Conservation (phyloP, 371 early-diverging fungal genomes). For the Funneliformis caledonium region DNA sequence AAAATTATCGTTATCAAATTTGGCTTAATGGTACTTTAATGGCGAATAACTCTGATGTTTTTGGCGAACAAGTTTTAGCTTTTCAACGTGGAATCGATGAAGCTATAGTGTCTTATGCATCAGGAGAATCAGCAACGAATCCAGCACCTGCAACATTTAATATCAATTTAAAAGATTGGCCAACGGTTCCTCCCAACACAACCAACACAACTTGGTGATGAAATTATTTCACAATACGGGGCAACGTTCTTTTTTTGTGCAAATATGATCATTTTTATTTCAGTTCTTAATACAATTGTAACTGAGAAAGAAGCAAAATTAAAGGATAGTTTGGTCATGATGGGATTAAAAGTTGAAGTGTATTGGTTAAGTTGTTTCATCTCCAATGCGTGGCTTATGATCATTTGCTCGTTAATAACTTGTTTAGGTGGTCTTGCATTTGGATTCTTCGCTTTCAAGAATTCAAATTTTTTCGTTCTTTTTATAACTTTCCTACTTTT, state of each 20-base stretch:
- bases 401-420: constrained; percentile 62
- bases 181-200: constrained; percentile 62
- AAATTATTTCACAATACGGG: constrained; percentile 58
- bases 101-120: constrained; percentile 52
- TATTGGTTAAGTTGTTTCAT: constrained; percentile 70
- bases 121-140: not conserved
- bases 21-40: constrained; percentile 68
- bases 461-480: constrained; percentile 58
- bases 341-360: constrained; percentile 65
- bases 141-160: constrained; percentile 48
- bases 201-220: constrained; percentile 53
- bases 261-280: constrained; percentile 58
- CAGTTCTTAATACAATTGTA: constrained; percentile 67
- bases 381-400: constrained; percentile 57
- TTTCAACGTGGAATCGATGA: constrained; percentile 69
- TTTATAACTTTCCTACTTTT: constrained; percentile 70
- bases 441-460: constrained; percentile 61
- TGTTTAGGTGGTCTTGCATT: constrained; percentile 62
- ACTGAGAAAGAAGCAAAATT: constrained; percentile 70
- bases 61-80: constrained; percentile 58
- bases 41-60: constrained; percentile 64
- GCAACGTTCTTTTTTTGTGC: constrained; percentile 75
- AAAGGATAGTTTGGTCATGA: constrained; percentile 72
- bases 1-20: constrained; percentile 67
- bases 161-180: constrained; percentile 69